These are phyloP conservation scores for Mucor circinelloides DNA, from an alignment of 371 early-diverging fungal species.

Conservation along the genomic window DNA sequence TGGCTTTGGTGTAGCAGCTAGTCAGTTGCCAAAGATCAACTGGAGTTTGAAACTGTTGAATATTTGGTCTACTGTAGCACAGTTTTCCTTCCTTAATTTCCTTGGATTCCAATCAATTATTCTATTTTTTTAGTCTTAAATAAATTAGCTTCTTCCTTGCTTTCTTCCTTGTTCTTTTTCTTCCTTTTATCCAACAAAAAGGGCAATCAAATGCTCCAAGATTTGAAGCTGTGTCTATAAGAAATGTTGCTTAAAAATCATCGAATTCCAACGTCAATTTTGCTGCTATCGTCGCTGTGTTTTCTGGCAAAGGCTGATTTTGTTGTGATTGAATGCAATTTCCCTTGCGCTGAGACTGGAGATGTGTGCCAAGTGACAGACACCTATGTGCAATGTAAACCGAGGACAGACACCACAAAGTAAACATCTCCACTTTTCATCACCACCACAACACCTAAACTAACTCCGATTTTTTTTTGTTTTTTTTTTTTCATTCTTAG, in stretches of 20 bases:
- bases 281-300: neutral
- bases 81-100: conserved; percentile 17
- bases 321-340: conserved; percentile 23
- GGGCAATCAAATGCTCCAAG: neutral
- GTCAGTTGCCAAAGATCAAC: neutral
- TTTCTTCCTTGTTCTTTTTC: neutral
- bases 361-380: conserved; percentile 16
- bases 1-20: neutral
- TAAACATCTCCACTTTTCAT: conserved; percentile 2
- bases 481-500: neutral
- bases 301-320: neutral
- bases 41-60: conserved; percentile 1
- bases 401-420: conserved; percentile 11
- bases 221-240: neutral
- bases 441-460: neutral
- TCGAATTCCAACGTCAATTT: neutral
- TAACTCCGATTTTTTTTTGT: neutral
- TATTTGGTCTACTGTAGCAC: conserved; percentile 20
- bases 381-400: conserved; percentile 5
- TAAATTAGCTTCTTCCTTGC: neutral
- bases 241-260: neutral
- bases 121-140: conserved; percentile 2
- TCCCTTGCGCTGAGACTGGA: conserved; percentile 12
- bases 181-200: neutral
- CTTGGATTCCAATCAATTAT: conserved; percentile 8